Conservation (phyloP, 306 rosid genomes). For the Ziziphus jujuba region DNA sequence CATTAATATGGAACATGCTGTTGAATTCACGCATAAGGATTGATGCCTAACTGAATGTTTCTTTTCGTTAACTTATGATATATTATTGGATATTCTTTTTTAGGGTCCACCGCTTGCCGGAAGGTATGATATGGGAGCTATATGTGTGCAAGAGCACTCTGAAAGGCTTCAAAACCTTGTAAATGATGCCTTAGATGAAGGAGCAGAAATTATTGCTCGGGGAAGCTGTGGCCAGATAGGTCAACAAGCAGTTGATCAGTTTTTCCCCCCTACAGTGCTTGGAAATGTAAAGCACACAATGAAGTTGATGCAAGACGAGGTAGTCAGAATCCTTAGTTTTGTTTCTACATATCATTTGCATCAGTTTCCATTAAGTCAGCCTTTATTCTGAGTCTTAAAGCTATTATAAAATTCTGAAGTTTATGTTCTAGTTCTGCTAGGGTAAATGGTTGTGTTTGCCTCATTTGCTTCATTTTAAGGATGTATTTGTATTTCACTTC, state of each 20-base stretch:
- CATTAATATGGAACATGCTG: background rate
- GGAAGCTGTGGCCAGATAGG: conserved; percentile 87
- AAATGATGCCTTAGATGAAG: conserved; percentile 80
- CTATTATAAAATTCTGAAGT: background rate
- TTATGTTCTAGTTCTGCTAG: background rate
- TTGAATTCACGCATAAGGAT: background rate
- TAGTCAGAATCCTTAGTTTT: conserved; percentile 29
- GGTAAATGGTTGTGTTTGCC: background rate
- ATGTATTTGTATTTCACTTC: background rate
- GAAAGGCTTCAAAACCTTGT: conserved; percentile 88
- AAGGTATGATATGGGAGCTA: conserved; percentile 92
- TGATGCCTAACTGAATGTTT: background rate
- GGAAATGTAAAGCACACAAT: conserved; percentile 85
- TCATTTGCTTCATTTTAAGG: background rate
- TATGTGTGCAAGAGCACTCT: conserved; percentile 92
- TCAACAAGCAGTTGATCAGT: conserved; percentile 92
- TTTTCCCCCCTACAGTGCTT: conserved; percentile 84
- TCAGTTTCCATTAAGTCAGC: background rate
- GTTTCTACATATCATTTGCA: conserved; percentile 12
- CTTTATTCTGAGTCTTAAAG: conserved; percentile 3
- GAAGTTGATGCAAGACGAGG: conserved; percentile 99
- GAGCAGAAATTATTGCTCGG: conserved; percentile 86
- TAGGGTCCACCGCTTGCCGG: conserved; percentile 92
- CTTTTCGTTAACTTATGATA: background rate
- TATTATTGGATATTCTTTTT: conserved; percentile 29